phyloP scores from a whole-genome alignment of 108 stramenopile species.

The Phaeodactylum tricornutum region DNA sequence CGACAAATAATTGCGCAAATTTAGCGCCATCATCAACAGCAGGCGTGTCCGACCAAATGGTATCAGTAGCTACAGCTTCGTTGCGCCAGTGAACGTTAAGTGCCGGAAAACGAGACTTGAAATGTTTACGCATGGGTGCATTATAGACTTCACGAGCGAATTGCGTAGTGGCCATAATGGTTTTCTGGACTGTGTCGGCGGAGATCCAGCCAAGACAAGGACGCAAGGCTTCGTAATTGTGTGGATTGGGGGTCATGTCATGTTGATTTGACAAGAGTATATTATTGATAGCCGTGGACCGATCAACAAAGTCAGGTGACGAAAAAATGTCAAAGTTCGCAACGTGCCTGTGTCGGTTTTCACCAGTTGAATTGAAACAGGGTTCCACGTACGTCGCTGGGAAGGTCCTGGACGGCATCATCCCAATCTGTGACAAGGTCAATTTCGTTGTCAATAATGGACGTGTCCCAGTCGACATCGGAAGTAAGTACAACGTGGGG shows the following conservation, averaged over 20 bases:
- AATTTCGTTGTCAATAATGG: constrained; percentile 2
- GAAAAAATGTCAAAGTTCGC: too few species aligned
- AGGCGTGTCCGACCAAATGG: constrained; percentile 14
- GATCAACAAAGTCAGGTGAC: too few species aligned
- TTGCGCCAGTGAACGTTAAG: constrained; percentile 13
- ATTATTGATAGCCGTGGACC: too few species aligned
- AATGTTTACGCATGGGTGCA: not conserved
- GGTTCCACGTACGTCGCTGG: too few species aligned
- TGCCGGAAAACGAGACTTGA: constrained; percentile 8
- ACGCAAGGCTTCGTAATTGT: constrained; percentile 2
- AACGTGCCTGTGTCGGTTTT: too few species aligned
- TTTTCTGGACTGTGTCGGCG: constrained; percentile 1
- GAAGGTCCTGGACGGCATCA: too few species aligned
- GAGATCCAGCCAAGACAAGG: constrained; percentile 10
- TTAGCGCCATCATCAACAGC: constrained; percentile 7
- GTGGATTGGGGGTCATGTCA: too few species aligned
- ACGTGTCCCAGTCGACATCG: constrained; percentile 21
- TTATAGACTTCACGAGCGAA: constrained; percentile 1
- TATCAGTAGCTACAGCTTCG: constrained; percentile 18
- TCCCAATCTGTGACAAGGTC: not conserved
- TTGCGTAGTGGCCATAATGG: constrained; percentile 6
- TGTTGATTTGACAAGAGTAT: too few species aligned
- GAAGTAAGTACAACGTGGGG: constrained; percentile 25
- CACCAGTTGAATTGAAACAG: too few species aligned
- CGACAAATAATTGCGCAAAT: constrained; percentile 12